Evolutionary conservation across 2,329 filamentous ascomycete species (phyloP), one percentile per base, ranked within the genome.

Genomic region (Epichloe bromicola): DNA sequence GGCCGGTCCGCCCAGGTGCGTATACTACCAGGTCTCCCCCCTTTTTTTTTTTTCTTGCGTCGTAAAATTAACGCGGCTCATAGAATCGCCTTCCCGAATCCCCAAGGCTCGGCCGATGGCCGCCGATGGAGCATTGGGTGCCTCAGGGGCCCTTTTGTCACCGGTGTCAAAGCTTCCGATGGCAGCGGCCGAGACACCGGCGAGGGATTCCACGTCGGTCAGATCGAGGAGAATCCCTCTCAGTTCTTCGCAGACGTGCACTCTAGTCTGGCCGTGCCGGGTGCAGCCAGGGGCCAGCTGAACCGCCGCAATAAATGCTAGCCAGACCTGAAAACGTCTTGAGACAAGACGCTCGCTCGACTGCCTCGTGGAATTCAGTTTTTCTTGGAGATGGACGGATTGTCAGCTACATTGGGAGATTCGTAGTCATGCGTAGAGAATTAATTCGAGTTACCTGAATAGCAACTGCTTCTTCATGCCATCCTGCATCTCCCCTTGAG

Each of bases 211-310:
- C 67, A 66, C 19, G 69, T 80, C 40, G 58, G 58, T 39, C 63
- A 74, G 64, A 78, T 79, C 47, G 73, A 78, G 61, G 62, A 63
- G 36, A 70, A 77, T 58, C 75, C 75, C 0, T 54, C 56, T 5
- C 66, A 57, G 12, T 79, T 78, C 68, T 78, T 77, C 59, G 68
- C 73, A 38, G 76, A 79, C 57, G 66, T 71, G 2, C 76, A 79
- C 63, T 75, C 74, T 5, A 68, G 61, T 55, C 59, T 68, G 26
- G 74, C 70, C 36, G 62, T 73, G 7, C 68, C 73, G 33, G 76
- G 76, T 53, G 76, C 74, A 48, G 69, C 75, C 36, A 67, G 76
- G 51, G 76, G 74, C 7, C 76, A 79, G 61, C 58, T 75, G 4
- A 8, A 46, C 20, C 30, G 17, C 17, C 15, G 34, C 5, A 40